Evolutionary conservation across 2,329 filamentous ascomycete species (phyloP).

Genomic region (Talaromyces rugulosus): DNA sequence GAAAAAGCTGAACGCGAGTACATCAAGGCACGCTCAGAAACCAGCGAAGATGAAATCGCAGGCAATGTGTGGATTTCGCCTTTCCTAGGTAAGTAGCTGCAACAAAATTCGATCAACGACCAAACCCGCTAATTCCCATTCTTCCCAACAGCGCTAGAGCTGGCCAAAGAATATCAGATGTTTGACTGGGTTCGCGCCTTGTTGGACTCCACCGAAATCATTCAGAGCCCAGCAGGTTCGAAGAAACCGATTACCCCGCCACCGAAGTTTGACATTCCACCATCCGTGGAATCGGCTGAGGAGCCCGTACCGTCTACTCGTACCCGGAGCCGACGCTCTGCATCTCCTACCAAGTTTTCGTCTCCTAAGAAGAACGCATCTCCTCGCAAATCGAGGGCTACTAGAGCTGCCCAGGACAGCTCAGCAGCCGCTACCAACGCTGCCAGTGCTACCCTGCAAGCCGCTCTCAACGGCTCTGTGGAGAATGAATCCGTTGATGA

Average conservation of each 20-base stretch:
- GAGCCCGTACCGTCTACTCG: slow-evolving; percentile 27
- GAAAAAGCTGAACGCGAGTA: slow-evolving; percentile 61
- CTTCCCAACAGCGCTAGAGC: slow-evolving; percentile 62
- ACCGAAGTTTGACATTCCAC: slow-evolving; percentile 67
- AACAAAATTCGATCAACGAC: background rate
- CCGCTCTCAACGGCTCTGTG: slow-evolving; percentile 39
- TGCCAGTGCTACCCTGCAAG: slow-evolving; percentile 46
- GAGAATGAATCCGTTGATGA: slow-evolving; percentile 23
- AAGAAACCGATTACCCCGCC: slow-evolving; percentile 75
- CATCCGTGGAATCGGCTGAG: slow-evolving; percentile 15
- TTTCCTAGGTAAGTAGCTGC: slow-evolving; percentile 52
- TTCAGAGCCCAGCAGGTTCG: slow-evolving; percentile 60
- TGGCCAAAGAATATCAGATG: slow-evolving; percentile 86
- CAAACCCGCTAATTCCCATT: background rate
- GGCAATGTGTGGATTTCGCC: slow-evolving; percentile 96
- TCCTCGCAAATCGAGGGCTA: slow-evolving; percentile 51
- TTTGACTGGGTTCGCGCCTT: slow-evolving; percentile 85
- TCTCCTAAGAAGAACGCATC: slow-evolving; percentile 52
- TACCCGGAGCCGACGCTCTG: slow-evolving; percentile 55
- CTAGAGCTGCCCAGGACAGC: slow-evolving; percentile 46
- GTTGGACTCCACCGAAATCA: slow-evolving; percentile 80
- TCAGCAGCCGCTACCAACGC: slow-evolving; percentile 47
- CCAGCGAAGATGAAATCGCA: slow-evolving; percentile 86
- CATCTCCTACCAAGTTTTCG: slow-evolving; percentile 49
- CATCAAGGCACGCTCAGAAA: slow-evolving; percentile 76